A percentile compares a stretch with the other conserved stretches of the same genome.
phyloP scores from a whole-genome alignment of 257 asterid species.

The Phtheirospermum japonicum region DNA sequence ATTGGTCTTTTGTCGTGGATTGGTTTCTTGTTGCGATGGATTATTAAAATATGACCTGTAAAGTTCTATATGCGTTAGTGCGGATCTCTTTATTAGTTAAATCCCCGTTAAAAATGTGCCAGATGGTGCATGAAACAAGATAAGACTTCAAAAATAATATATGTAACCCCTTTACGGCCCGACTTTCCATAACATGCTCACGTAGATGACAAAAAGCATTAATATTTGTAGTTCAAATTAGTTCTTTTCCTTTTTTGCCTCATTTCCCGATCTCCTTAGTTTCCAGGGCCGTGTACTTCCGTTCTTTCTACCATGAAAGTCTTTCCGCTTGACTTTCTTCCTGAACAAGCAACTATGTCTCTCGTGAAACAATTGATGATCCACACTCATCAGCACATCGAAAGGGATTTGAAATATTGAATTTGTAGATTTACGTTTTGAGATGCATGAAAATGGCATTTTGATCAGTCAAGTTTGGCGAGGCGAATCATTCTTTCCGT shows the following conservation, averaged over 20 bases:
- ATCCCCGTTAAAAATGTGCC: slow-evolving; percentile 16
- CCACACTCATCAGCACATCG: slow-evolving; percentile 1
- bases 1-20: neutral
- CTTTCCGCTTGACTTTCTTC: neutral
- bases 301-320: slow-evolving; percentile 6
- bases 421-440: neutral
- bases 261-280: neutral
- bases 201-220: slow-evolving; percentile 17
- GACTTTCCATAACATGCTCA: neutral
- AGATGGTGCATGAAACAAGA: slow-evolving; percentile 20
- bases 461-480: neutral
- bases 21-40: slow-evolving; percentile 17
- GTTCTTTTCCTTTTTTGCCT: slow-evolving; percentile 14
- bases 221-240: neutral
- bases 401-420: slow-evolving; percentile 12
- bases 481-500: neutral
- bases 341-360: slow-evolving; percentile 20
- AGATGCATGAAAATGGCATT: slow-evolving; percentile 11
- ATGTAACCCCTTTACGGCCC: neutral
- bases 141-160: slow-evolving; percentile 10
- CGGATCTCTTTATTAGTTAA: slow-evolving; percentile 11
- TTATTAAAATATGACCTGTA: slow-evolving; percentile 11
- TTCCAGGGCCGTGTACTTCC: slow-evolving; percentile 1
- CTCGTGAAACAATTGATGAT: neutral
- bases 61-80: slow-evolving; percentile 7